Base-by-base conservation (phyloP, 441 rosid species). In the Pelargonium myrrhifolium region DNA sequence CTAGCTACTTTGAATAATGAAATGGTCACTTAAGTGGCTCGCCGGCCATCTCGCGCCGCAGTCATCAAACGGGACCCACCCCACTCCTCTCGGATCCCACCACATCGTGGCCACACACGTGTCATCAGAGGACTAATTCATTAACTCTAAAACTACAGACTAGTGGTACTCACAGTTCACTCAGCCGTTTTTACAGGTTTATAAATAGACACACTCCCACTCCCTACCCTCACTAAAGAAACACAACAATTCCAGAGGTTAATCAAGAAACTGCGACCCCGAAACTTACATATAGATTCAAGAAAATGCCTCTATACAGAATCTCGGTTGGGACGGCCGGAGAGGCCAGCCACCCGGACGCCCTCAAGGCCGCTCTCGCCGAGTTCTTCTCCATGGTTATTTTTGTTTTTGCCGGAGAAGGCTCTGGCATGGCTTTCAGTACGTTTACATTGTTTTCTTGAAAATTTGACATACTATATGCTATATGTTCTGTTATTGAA, bases 351-450 rank as follows among this genome's bases (percentile, higher is more conserved):
- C 78, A 71, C 2, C 87, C 91, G 0, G 83, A 78, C 4, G 87
- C 86, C 3, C 55, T 84, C n/a, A 77, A 22, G 72, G 88, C 87
- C 0, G 88, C 87, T 0, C 69, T 83, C 0, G 87, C 91, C 0
- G 86, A 86, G 72, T 84, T 86, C 65, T 79, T 84, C 74, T 83
- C 89, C 0, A 80, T 77, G 82, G 65, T 86, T 47, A 86, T 86
- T 64, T 86, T 86, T 65, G 86, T 86, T 18, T 86, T 86, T 12
- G 91, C 87, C 0, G 91, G 91, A 39, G 79, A 84, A 80, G 86
- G 89, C 15, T 83, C 89, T 0, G 86, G 87, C 22, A 83, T 85
- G 87, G 86, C 87, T 35, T 87, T 73, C 20, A 82, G 93, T 76
- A 86, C 74, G 87, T 37, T 5, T 10, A 9, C 10, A 3, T 2